Conservation (phyloP, 2,329 filamentous ascomycete species). For the Aspergillus phoenicis region DNA sequence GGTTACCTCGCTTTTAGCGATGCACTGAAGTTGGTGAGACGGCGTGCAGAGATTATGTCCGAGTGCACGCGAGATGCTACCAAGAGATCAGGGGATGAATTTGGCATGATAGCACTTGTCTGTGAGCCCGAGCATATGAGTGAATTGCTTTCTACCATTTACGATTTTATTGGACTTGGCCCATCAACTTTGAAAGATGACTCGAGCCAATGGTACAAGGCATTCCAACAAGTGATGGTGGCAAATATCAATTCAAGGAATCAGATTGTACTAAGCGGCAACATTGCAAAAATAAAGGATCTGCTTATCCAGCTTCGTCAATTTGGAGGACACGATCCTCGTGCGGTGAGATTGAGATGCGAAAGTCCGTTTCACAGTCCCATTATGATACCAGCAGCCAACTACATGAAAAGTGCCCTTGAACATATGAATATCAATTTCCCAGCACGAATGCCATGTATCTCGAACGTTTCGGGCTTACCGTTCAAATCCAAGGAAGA, state of each 20-base stretch:
- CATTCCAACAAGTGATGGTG: constrained; percentile 84
- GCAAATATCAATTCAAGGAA: constrained; percentile 96
- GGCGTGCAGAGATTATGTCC: constrained; percentile 80
- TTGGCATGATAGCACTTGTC: constrained; percentile 92
- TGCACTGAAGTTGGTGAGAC: constrained; percentile 74
- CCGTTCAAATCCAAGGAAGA: constrained; percentile 75
- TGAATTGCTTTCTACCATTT: constrained; percentile 70
- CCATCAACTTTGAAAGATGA: constrained; percentile 68
- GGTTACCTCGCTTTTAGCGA: constrained; percentile 78
- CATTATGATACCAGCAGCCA: constrained; percentile 83
- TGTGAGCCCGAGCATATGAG: constrained; percentile 79
- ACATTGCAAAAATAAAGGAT: constrained; percentile 76
- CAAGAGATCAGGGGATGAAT: constrained; percentile 72
- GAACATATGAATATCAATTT: constrained; percentile 68
- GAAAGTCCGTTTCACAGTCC: constrained; percentile 90
- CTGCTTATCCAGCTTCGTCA: constrained; percentile 83
- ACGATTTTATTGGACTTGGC: constrained; percentile 74
- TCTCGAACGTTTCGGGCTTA: constrained; percentile 82
- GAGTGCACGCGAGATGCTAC: constrained; percentile 69
- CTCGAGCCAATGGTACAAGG: constrained; percentile 66
- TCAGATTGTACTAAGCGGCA: constrained; percentile 91
- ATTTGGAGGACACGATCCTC: constrained; percentile 87
- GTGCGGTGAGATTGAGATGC: constrained; percentile 81
- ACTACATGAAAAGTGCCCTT: constrained; percentile 71
- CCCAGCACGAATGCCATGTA: constrained; percentile 72